These are phyloP conservation scores for Physocladia obscura DNA, from an alignment of 192 early-diverging fungal species.

Conservation along the genomic window DNA sequence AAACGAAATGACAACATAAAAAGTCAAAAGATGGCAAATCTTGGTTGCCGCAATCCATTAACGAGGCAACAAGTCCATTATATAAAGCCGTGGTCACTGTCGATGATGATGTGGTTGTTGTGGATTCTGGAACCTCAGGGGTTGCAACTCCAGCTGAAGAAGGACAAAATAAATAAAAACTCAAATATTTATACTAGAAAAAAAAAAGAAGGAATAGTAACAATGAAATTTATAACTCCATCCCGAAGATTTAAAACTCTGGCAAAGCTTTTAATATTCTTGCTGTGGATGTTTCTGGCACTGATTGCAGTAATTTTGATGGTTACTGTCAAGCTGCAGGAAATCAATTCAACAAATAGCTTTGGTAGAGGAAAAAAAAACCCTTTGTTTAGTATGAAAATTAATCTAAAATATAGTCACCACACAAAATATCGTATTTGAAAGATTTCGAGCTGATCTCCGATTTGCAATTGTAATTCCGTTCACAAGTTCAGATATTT, in stretches of 20 bases:
- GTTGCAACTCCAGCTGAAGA: not conserved
- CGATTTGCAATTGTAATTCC: constrained; percentile 34
- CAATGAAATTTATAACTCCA: not conserved
- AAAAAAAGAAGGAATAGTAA: not conserved
- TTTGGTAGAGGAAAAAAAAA: too few relatives aligned
- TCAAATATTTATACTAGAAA: not conserved
- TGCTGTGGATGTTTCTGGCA: constrained; percentile 1
- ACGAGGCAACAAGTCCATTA: constrained; percentile 3
- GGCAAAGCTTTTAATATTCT: not conserved
- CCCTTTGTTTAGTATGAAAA: too few relatives aligned
- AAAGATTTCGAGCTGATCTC: too few relatives aligned
- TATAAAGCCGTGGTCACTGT: constrained; percentile 9
- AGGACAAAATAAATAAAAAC: too few relatives aligned
- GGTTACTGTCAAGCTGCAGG: too few relatives aligned
- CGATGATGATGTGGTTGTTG: constrained; percentile 2
- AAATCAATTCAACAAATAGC: too few relatives aligned
- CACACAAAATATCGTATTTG: too few relatives aligned
- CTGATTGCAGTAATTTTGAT: not conserved
- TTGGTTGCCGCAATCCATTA: not conserved
- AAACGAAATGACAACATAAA: not conserved
- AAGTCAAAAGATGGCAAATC: not conserved
- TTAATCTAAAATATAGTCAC: not conserved
- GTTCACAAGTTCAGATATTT: constrained; percentile 13
- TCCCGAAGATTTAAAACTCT: constrained; percentile 1
- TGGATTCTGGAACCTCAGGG: constrained; percentile 21